Percentiles rank a stretch among this genome's conserved stretches.
These are phyloP conservation scores for Tricholoma saponaceum DNA, from an alignment of 768 basidiomycete species.

Conservation along the genomic window DNA sequence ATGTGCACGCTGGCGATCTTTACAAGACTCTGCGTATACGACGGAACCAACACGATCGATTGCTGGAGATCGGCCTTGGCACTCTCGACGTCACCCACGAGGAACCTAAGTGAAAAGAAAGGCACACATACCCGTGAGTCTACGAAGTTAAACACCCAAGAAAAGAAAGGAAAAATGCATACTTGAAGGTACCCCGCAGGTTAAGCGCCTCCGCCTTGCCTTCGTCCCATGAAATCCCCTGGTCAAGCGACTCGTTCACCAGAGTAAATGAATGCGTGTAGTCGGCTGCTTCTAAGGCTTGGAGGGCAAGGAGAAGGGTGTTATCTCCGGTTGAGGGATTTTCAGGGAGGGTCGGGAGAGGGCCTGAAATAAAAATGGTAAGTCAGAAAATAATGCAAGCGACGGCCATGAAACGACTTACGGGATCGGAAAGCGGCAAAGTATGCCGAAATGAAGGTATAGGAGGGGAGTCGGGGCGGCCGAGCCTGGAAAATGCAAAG, in stretches of 20 bases:
- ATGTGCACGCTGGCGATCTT: constrained; percentile 97
- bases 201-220: constrained; percentile 88
- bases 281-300: constrained; percentile 82
- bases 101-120: constrained; percentile 53
- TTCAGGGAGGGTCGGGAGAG: constrained; percentile 70
- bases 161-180: constrained; percentile 21
- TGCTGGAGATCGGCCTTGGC: constrained; percentile 83
- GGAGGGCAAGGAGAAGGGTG: constrained; percentile 73
- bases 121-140: neutral
- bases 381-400: neutral
- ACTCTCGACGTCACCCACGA: constrained; percentile 76
- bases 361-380: constrained; percentile 35
- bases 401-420: constrained; percentile 32
- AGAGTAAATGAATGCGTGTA: constrained; percentile 78
- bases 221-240: constrained; percentile 72
- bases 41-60: constrained; percentile 62
- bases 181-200: constrained; percentile 96
- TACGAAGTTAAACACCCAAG: neutral
- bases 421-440: constrained; percentile 94
- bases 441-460: constrained; percentile 92
- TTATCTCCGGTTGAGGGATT: constrained; percentile 76
- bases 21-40: constrained; percentile 84
- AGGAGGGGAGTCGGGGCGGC: constrained; percentile 80
- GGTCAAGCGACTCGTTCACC: constrained; percentile 81
- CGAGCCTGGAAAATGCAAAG: constrained; percentile 43